Conservation (phyloP, 1,284 basidiomycete genomes). For the Fistulinella staudtii region DNA sequence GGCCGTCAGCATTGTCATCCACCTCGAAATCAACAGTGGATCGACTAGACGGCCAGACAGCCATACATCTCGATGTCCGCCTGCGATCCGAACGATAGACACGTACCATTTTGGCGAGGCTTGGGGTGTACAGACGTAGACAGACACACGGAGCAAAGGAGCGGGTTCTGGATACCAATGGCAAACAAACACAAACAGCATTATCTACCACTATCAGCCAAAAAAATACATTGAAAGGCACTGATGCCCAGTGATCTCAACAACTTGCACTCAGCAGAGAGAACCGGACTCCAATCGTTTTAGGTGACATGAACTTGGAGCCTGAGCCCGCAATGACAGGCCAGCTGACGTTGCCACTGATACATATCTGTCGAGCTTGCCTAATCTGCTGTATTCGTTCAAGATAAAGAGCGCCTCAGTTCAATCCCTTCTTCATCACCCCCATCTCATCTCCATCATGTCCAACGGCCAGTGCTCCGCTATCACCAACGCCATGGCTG, state of each 20-base stretch:
- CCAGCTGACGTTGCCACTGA: background rate
- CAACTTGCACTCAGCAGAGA: too few relatives aligned
- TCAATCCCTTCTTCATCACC: slow-evolving; percentile 22
- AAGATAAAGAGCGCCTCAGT: slow-evolving; percentile 15
- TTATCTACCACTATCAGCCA: background rate
- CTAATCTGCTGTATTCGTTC: slow-evolving; percentile 8
- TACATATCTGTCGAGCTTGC: slow-evolving; percentile 14
- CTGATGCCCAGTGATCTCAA: too few relatives aligned
- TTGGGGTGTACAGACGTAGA: slow-evolving; percentile 19
- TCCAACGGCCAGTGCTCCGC: slow-evolving; percentile 46
- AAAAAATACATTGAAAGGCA: background rate
- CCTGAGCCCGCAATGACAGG: background rate
- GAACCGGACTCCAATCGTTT: too few relatives aligned
- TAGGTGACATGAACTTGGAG: too few relatives aligned
- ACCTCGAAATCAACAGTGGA: slow-evolving; percentile 15
- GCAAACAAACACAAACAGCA: slow-evolving; percentile 28
- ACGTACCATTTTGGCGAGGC: slow-evolving; percentile 26
- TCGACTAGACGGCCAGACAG: slow-evolving; percentile 1
- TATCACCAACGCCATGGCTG: slow-evolving; percentile 48
- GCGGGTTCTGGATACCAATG: background rate
- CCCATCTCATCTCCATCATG: slow-evolving; percentile 38
- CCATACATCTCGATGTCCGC: background rate
- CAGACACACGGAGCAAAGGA: background rate
- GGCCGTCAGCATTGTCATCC: slow-evolving; percentile 41
- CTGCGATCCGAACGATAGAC: slow-evolving; percentile 3